Evolutionary conservation across 805 yeast species (phyloP), one percentile per base, ranked within the genome.

Genomic region (Kodamaea sagamina): DNA sequence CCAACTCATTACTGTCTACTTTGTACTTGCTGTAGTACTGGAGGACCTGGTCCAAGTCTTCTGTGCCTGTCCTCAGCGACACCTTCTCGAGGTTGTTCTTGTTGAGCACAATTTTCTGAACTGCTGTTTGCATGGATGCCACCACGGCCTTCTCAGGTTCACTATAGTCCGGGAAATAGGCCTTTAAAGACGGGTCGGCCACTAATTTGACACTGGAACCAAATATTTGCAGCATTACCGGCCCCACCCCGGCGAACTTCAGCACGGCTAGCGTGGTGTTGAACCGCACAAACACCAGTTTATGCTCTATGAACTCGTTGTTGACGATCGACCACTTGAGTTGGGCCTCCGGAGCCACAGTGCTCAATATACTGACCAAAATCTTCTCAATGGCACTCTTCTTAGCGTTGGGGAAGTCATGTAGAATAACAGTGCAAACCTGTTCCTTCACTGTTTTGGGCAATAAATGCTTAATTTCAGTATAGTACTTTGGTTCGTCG

Each of bases 1-100:
- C 62, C 42, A 82, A 57, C 51, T 81, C 86, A 36, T 66, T 62
- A n/a, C 72, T 68, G 54, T 82, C 84, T 24, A 82, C 76, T 42
- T 72, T 69, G 54, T 82, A 82, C 24, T 55, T 55, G 36, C 53
- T 57, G 48, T 63, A 67, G 51, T 65, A 63, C 22, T 61, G 55
- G 50, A 64, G 53, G 10, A 65, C 70, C 44, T 64, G 58, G 37
- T 62, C 68, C 42, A 67, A 49, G 46, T 63, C 69, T 39, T 65
- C 71, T 2, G 68, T 63, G 2, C 65, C 67, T n/a, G 59, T 44
- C 19, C 46, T 48, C 24, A 45, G 47, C 4, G 55, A 27, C 2
- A 32, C 36, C 19, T 39, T 53, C 26, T 59, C 61, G 43, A 44
- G 52, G 43, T 58, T 56, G 16, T 46, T 47, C n/a, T 45, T 52